These are phyloP conservation scores for Protostelium mycophagum DNA, from an alignment of 78 protist genomes.

Conservation along the genomic window DNA sequence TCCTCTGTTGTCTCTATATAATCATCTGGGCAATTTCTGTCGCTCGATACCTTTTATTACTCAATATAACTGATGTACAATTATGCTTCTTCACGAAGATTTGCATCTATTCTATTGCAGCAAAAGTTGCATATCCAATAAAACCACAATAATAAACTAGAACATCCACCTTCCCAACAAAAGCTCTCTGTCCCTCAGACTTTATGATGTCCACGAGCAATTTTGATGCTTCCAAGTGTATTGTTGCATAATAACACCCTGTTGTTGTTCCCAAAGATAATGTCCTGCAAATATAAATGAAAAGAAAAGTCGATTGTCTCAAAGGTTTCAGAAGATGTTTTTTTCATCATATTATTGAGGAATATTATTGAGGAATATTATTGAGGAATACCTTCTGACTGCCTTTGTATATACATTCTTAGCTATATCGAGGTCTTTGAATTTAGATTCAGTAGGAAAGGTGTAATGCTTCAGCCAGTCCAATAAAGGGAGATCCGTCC, in stretches of 20 bases:
- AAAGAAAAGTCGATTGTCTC: no score
- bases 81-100: not conserved
- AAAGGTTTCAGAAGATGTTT: no score
- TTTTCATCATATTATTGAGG: no score
- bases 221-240: conserved; percentile 71
- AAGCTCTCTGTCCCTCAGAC: conserved; percentile 80
- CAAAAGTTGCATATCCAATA: not conserved
- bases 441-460: conserved; percentile 71
- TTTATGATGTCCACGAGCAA: conserved; percentile 20
- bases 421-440: conserved; percentile 64
- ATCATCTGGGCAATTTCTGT: conserved; percentile 79
- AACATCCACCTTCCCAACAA: conserved; percentile 86
- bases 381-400: conserved; percentile 11
- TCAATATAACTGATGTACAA: not conserved
- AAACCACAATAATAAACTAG: not conserved
- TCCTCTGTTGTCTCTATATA: conserved; percentile 72
- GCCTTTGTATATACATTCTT: conserved; percentile 42
- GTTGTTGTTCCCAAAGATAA: conserved; percentile 82
- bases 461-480: conserved; percentile 91
- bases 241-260: conserved; percentile 74
- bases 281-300: no score
- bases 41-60: conserved; percentile 71
- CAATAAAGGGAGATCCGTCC: conserved; percentile 69
- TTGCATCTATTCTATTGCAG: not conserved
- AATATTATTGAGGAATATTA: no score